phyloP scores from a whole-genome alignment of 179 eudicot genomes.

The Silene noctiflora region DNA sequence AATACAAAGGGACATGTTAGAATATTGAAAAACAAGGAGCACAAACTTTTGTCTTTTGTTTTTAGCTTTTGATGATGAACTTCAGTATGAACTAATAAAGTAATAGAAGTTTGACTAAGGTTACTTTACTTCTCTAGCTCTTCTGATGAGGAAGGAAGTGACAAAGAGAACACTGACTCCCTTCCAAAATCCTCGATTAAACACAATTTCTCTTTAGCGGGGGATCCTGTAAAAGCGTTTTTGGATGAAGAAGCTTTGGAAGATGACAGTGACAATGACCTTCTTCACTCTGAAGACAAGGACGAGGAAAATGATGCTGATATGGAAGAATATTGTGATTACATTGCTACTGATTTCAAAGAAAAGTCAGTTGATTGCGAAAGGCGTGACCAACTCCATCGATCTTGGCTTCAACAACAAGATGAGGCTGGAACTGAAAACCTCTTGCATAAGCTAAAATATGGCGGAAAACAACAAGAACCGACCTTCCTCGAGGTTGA shows the following conservation, averaged over 20 bases:
- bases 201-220: slow-evolving; percentile 34
- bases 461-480: slow-evolving; percentile 41
- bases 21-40: too few relatives aligned
- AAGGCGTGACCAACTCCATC: slow-evolving; percentile 72
- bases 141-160: slow-evolving; percentile 73
- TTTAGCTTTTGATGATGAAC: not conserved
- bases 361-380: slow-evolving; percentile 65
- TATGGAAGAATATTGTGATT: slow-evolving; percentile 59
- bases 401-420: slow-evolving; percentile 86
- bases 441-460: slow-evolving; percentile 64
- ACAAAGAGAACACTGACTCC: slow-evolving; percentile 63
- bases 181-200: slow-evolving; percentile 22
- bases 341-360: slow-evolving; percentile 61
- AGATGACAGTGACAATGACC: slow-evolving; percentile 84
- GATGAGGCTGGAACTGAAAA: slow-evolving; percentile 83
- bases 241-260: slow-evolving; percentile 93
- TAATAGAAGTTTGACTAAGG: not conserved
- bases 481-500: slow-evolving; percentile 23
- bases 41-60: not conserved
- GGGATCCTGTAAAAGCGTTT: slow-evolving; percentile 78
- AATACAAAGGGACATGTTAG: not conserved
- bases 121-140: slow-evolving; percentile 38
- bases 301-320: slow-evolving; percentile 60
- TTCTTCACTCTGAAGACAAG: slow-evolving; percentile 51
- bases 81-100: not conserved